phyloP scores from a whole-genome alignment of 1,139 yeast species.

The Geotrichum europaeum region DNA sequence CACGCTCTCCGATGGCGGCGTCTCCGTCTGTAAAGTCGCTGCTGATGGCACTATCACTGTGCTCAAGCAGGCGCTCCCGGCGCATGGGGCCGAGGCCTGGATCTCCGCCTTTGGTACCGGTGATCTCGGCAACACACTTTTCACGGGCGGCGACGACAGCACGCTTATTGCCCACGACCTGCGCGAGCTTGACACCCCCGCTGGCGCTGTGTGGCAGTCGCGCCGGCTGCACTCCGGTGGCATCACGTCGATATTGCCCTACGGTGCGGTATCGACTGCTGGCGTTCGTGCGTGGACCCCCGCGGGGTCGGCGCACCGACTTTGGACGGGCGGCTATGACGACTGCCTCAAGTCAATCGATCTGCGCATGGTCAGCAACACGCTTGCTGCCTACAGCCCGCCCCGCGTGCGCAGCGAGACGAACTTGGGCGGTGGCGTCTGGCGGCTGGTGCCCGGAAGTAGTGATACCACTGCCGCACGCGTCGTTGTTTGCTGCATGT shows the following conservation, averaged over 20 bases:
- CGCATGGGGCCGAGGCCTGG: conserved; percentile 87
- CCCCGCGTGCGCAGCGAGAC: conserved; percentile 43
- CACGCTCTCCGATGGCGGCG: conserved; percentile 35
- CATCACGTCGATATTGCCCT: conserved; percentile 64
- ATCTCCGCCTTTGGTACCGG: conserved; percentile 66
- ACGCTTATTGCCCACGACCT: conserved; percentile 69
- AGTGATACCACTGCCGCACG: conserved; percentile 38
- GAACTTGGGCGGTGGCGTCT: conserved; percentile 87
- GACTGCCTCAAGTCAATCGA: conserved; percentile 69
- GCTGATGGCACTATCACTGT: conserved; percentile 18
- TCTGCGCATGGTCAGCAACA: conserved; percentile 47
- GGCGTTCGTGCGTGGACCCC: conserved; percentile 24
- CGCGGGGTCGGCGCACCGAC: conserved; percentile 31
- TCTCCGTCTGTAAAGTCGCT: conserved; percentile 24
- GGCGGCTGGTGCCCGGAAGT: conserved; percentile 69
- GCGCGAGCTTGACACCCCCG: conserved; percentile 33
- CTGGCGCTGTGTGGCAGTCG: conserved; percentile 47
- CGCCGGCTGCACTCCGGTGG: conserved; percentile 76
- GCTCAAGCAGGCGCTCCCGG: conserved; percentile 4
- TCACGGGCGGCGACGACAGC: conserved; percentile 91
- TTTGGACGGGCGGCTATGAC: conserved; percentile 93
- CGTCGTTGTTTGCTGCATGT: conserved; percentile 83
- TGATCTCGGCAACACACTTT: conserved; percentile 48
- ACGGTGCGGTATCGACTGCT: conserved; percentile 19
- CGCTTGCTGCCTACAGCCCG: conserved; percentile 40